phyloP scores from a whole-genome alignment of 345 rosid species.

The Excoecaria agallocha region DNA sequence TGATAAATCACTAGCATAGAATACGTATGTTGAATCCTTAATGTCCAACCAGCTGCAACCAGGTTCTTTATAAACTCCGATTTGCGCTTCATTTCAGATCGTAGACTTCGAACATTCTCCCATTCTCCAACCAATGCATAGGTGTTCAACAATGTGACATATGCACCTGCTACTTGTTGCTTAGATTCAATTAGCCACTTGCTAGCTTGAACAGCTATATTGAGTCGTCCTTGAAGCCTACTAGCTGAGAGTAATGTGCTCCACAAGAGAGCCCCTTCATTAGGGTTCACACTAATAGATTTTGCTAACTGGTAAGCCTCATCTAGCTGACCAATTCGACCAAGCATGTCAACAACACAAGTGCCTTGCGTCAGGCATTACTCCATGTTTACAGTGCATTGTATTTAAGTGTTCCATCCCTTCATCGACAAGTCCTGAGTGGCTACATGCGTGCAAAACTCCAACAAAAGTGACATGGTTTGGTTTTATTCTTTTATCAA shows the following conservation, averaged over 20 bases:
- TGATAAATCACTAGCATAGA: constrained; percentile 56
- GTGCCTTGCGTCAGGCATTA: constrained; percentile 57
- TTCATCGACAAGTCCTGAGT: constrained; percentile 67
- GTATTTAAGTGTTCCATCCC: constrained; percentile 51
- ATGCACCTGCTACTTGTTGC: constrained; percentile 64
- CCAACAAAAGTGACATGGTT: constrained; percentile 68
- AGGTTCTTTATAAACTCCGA: constrained; percentile 59
- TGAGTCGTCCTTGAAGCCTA: constrained; percentile 67
- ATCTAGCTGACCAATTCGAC: constrained; percentile 68
- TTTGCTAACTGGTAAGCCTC: constrained; percentile 63
- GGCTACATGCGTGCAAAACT: constrained; percentile 77
- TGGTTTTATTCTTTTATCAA: constrained; percentile 50
- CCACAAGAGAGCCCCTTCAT: constrained; percentile 67
- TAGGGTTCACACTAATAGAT: constrained; percentile 35
- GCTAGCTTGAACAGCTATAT: constrained; percentile 62
- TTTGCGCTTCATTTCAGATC: constrained; percentile 57
- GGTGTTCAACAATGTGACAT: constrained; percentile 65
- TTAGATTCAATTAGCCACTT: constrained; percentile 47
- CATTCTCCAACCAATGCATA: constrained; percentile 61
- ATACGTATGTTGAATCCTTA: constrained; percentile 40
- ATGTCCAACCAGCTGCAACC: constrained; percentile 86
- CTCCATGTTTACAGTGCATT: constrained; percentile 48
- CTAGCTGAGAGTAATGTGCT: constrained; percentile 72
- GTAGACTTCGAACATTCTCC: constrained; percentile 49
- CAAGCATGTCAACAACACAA: constrained; percentile 79